phyloP scores from a whole-genome alignment of 2,329 filamentous ascomycete species.

The Penicillium sumatraense region DNA sequence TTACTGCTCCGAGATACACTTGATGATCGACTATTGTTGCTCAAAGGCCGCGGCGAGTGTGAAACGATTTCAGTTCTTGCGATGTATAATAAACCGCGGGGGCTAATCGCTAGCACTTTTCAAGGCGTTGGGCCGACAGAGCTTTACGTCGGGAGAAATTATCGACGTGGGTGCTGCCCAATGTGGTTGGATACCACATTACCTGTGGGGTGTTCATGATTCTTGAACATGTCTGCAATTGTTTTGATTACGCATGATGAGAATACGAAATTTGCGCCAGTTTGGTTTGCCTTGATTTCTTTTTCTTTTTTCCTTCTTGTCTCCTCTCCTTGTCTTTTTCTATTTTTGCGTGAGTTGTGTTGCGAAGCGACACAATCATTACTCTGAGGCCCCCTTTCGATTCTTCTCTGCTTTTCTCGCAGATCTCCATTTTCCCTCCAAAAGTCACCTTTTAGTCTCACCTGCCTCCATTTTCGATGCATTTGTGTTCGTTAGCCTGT shows the following conservation, averaged over 20 bases:
- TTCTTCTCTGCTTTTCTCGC: conserved; percentile 20
- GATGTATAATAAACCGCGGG: conserved; percentile 44
- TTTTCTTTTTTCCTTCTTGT: conserved; percentile 4
- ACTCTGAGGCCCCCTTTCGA: conserved; percentile 31
- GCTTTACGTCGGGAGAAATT: conserved; percentile 16
- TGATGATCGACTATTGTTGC: conserved; percentile 11
- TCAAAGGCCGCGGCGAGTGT: conserved; percentile 8
- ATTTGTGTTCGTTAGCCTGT: conserved; percentile 18
- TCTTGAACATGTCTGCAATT: background rate
- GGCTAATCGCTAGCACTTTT: background rate
- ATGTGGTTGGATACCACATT: conserved; percentile 9
- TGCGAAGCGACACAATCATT: conserved; percentile 4
- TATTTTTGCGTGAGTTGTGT: background rate
- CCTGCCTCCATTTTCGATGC: conserved; percentile 21
- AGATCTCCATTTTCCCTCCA: conserved; percentile 16
- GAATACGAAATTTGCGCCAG: conserved; percentile 17
- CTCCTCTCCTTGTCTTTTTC: conserved; percentile 9
- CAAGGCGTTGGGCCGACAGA: conserved; percentile 1
- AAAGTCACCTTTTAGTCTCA: conserved; percentile 28
- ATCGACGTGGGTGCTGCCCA: conserved; percentile 19
- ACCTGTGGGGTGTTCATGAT: background rate
- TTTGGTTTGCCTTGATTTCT: conserved; percentile 2
- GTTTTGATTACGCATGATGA: conserved; percentile 29
- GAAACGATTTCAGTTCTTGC: conserved; percentile 27
- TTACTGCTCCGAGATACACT: background rate